Conservation (phyloP, 768 basidiomycete species). For the Leccinum barrowsii region DNA sequence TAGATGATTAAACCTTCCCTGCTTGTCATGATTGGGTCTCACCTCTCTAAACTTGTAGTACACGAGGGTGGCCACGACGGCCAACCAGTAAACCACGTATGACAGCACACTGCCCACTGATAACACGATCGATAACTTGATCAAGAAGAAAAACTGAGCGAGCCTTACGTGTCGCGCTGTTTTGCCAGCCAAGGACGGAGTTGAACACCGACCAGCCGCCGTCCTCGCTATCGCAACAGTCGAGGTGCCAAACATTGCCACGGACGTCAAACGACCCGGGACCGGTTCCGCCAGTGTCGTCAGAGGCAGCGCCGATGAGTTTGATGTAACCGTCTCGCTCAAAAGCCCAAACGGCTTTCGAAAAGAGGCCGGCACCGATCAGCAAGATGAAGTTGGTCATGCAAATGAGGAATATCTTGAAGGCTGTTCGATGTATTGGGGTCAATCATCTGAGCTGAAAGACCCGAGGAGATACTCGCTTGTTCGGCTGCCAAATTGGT, state of each 20-base stretch:
- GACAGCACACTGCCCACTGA: slow-evolving; percentile 74
- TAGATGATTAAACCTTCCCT: background rate
- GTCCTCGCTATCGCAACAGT: slow-evolving; percentile 70
- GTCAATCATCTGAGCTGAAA: background rate
- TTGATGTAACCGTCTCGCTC: slow-evolving; percentile 62
- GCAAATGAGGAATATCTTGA: slow-evolving; percentile 82
- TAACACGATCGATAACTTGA: background rate
- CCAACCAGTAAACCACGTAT: slow-evolving; percentile 92
- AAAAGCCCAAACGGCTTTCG: slow-evolving; percentile 71
- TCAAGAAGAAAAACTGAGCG: background rate
- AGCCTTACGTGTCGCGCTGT: slow-evolving; percentile 63
- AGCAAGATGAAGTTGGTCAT: slow-evolving; percentile 93
- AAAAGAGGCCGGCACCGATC: slow-evolving; percentile 92
- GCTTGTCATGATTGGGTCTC: slow-evolving; percentile 3
- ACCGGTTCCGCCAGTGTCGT: slow-evolving; percentile 65
- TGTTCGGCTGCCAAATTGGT: slow-evolving; percentile 71
- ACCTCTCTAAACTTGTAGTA: slow-evolving; percentile 65
- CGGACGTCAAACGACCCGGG: slow-evolving; percentile 81
- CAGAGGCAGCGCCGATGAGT: slow-evolving; percentile 70
- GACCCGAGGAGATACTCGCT: slow-evolving; percentile 39
- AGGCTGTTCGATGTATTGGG: slow-evolving; percentile 37
- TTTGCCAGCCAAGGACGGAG: slow-evolving; percentile 86
- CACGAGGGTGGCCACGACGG: slow-evolving; percentile 65
- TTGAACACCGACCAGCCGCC: slow-evolving; percentile 80
- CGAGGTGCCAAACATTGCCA: slow-evolving; percentile 84